Evolutionary conservation across 1,284 basidiomycete species (phyloP), one percentile per base, ranked within the genome.

Genomic region (Ceratobasidium sp.): DNA sequence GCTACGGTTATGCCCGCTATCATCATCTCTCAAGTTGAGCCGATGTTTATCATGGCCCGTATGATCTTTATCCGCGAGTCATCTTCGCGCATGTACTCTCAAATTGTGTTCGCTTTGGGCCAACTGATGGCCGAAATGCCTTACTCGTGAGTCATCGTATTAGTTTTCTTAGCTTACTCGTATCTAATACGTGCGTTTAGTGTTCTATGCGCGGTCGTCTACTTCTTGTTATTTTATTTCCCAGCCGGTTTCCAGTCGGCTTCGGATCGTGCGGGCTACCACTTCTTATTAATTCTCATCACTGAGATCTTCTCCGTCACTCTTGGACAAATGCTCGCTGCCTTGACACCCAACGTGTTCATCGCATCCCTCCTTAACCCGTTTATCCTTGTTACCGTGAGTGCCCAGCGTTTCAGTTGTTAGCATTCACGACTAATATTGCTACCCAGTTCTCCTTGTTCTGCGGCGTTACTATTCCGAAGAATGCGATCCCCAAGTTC

Each of bases 121-220:
- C 95, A 96, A 83, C 87, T 97, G 56, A 84, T 95, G 26, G 93
- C 95, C 76, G 95, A 97, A 85, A 90, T 94, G 81, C 95, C 94
- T 1, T 94, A 94, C 86, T 93, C 91, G 77, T 78, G 42, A 77
- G 69, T 70, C 0, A n/a, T 60, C n/a, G 33, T 33, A 33, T 12
- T 20, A 26, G 20, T 33, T 23, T 44, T 20, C 5, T 61, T 51
- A 20, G 12, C 15, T 39, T 26, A 70, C 13, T 44, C 10, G 15
- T 6, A 39, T 33, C 23, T 26, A 56, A 55, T 61, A 71, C 56
- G 26, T 5, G 23, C 83, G 12, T 85, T 83, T 81, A 84, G 82
- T 40, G 84, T 94, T 15, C 81, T 93, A 2, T 96, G 94, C 80
- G 92, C 90, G 0, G 84, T 92, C 76, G 87, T 92, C 0, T 97